Evolutionary conservation across 352 stramenopile genomes (phyloP).

Genomic region (Pythium vanterpoolii): DNA sequence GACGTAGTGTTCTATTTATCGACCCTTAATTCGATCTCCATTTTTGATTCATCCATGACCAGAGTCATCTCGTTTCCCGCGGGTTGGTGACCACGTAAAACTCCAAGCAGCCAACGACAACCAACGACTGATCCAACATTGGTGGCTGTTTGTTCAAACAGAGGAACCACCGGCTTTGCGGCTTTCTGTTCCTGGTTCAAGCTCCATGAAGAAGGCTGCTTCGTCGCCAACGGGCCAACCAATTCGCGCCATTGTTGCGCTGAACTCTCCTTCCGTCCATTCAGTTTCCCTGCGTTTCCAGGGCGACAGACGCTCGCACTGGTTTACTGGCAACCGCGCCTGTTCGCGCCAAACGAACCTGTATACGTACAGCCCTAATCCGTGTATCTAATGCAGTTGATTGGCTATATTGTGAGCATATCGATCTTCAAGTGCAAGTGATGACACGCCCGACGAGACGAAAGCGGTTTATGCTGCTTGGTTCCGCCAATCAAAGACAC

Average conservation of each 20-base stretch:
- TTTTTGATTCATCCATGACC: conserved; percentile 1
- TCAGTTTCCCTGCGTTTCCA: conserved; percentile 1
- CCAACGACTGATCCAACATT: neutral
- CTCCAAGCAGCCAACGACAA: neutral
- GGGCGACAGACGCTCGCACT: neutral
- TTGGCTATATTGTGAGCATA: neutral
- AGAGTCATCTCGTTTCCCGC: too few species aligned
- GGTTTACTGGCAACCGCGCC: conserved; percentile 7
- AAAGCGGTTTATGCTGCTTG: conserved; percentile 7
- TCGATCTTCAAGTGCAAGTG: conserved; percentile 26
- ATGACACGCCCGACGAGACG: conserved; percentile 37
- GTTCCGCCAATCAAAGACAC: conserved; percentile 18
- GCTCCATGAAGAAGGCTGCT: neutral
- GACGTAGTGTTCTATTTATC: conserved; percentile 9
- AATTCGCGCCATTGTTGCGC: neutral
- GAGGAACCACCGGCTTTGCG: neutral
- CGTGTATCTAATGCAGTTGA: neutral
- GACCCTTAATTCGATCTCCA: conserved; percentile 2
- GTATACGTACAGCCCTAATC: conserved; percentile 26
- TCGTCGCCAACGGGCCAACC: neutral
- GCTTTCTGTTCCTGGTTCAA: neutral
- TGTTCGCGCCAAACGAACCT: conserved; percentile 8
- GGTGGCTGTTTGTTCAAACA: neutral
- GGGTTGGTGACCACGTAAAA: too few species aligned
- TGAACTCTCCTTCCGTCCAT: neutral